phyloP scores from a whole-genome alignment of 768 basidiomycete species.

The Serendipita sp. region DNA sequence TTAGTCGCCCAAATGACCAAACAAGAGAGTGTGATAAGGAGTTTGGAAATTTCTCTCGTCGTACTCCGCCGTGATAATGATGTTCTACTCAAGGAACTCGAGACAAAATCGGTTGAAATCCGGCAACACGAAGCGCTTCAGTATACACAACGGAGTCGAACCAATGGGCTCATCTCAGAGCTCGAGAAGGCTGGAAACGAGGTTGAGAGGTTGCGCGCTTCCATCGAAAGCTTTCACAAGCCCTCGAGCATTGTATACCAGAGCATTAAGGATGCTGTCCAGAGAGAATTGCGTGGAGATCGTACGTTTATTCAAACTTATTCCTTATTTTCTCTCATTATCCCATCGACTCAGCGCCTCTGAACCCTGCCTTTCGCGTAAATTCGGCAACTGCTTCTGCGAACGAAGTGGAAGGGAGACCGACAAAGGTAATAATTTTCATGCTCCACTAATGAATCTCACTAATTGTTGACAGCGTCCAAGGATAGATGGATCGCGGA shows the following conservation, averaged over 20 bases:
- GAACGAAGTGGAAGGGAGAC: neutral
- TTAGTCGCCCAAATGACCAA: neutral
- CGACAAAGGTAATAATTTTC: too few species aligned
- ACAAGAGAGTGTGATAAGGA: neutral
- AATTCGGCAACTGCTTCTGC: neutral
- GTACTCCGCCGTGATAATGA: neutral
- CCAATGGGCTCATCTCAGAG: neutral
- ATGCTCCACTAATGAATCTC: too few species aligned
- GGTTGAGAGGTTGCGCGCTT: neutral
- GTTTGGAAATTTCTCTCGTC: neutral
- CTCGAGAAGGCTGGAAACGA: neutral
- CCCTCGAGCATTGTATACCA: neutral
- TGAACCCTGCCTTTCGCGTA: neutral
- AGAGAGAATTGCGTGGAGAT: neutral
- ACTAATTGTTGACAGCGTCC: too few species aligned
- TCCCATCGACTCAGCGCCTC: neutral
- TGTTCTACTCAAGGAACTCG: neutral
- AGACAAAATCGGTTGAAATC: neutral
- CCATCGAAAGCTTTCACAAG: neutral
- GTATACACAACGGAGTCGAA: neutral
- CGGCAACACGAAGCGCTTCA: neutral
- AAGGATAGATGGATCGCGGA: too few species aligned
- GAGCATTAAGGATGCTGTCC: slow-evolving; percentile 5
- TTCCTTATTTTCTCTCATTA: neutral
- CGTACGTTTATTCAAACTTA: neutral